phyloP scores from a whole-genome alignment of 2,329 filamentous ascomycete genomes.

The Trichophyton schoenleinii region DNA sequence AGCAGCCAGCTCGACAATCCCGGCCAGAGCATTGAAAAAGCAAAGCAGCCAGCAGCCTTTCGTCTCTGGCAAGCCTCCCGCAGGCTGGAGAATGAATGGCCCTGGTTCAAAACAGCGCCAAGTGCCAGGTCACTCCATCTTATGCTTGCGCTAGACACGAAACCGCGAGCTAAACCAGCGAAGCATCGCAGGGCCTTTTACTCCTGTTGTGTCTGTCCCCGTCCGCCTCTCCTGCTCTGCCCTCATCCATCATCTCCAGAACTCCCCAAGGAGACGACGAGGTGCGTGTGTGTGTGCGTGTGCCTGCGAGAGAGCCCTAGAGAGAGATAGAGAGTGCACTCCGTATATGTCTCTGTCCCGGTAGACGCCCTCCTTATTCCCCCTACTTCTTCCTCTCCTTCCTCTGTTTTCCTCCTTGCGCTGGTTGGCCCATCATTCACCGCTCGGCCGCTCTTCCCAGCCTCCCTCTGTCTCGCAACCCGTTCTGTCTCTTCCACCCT shows the following conservation, averaged over 20 bases:
- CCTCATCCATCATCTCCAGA: neutral
- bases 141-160: slow-evolving; percentile 6
- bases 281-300: neutral
- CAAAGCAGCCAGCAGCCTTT: neutral
- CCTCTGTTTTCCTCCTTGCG: neutral
- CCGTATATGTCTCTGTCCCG: neutral
- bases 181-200: neutral
- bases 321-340: too few relatives aligned
- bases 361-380: slow-evolving; percentile 2
- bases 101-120: slow-evolving; percentile 10
- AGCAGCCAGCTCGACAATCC: neutral
- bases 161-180: slow-evolving; percentile 4
- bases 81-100: slow-evolving; percentile 3
- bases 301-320: too few relatives aligned
- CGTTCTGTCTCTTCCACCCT: neutral
- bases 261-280: neutral
- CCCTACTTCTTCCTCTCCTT: neutral
- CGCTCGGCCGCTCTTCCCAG: neutral
- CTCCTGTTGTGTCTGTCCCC: neutral
- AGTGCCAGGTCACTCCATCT: slow-evolving; percentile 10
- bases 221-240: neutral
- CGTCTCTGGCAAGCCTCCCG: neutral
- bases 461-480: slow-evolving; percentile 1
- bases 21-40: neutral
- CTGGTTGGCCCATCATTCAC: slow-evolving; percentile 2